Conservation (phyloP, 116 monocot species). For the Trichopus zeylanicus region DNA sequence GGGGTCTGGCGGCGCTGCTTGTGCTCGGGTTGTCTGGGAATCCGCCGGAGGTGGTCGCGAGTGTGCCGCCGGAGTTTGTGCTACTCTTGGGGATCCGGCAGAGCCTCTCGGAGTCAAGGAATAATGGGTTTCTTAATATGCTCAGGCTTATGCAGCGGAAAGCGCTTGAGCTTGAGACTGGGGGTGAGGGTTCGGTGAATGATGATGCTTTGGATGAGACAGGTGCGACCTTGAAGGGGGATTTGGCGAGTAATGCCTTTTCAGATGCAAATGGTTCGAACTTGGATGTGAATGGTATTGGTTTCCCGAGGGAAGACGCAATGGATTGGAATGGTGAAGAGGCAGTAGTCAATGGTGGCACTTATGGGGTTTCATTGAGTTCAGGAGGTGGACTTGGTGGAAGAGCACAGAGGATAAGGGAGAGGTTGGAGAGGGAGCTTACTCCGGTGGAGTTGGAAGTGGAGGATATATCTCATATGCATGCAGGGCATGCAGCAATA, state of each 20-base stretch:
- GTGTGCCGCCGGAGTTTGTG: constrained; percentile 56
- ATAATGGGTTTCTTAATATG: constrained; percentile 92
- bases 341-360: not conserved
- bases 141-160: constrained; percentile 78
- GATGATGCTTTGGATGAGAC: not conserved
- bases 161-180: constrained; percentile 28
- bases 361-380: not conserved
- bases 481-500: constrained; percentile 73
- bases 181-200: not conserved
- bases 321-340: not conserved
- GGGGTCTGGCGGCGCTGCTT: constrained; percentile 72
- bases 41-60: constrained; percentile 22
- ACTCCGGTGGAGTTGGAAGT: constrained; percentile 50
- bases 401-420: constrained; percentile 63
- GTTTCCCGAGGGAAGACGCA: not conserved
- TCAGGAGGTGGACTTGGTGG: constrained; percentile 14
- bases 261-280: constrained; percentile 5
- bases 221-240: not conserved
- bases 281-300: constrained; percentile 1
- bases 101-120: constrained; percentile 75
- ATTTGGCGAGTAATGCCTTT: not conserved
- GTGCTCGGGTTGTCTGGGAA: constrained; percentile 63
- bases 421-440: constrained; percentile 37
- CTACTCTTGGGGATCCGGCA: constrained; percentile 62
- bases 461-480: constrained; percentile 73